These are phyloP conservation scores for Paraurostyla sp. DNA, from an alignment of 73 alveolate genomes.

Conservation along the genomic window DNA sequence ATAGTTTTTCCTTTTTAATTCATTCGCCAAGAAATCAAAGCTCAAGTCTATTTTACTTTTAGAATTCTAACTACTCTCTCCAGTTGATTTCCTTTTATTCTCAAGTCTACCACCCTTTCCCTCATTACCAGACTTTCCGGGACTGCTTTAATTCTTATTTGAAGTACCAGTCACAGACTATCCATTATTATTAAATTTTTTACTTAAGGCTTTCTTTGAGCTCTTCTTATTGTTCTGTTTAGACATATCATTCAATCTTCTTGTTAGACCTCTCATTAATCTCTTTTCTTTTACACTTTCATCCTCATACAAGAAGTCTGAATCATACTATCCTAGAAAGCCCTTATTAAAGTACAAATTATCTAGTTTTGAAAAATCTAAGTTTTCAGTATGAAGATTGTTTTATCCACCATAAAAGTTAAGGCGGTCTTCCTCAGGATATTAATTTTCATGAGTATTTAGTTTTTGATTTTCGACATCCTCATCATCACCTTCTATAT, in stretches of 20 bases:
- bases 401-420: no score
- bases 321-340: background rate
- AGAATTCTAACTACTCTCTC: background rate
- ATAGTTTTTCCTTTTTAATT: background rate
- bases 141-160: no score
- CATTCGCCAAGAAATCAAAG: slow-evolving; percentile 9
- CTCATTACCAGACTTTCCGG: background rate
- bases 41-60: background rate
- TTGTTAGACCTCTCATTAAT: slow-evolving; percentile 38
- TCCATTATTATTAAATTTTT: background rate
- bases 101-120: background rate
- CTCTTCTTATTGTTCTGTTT: background rate
- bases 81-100: background rate
- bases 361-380: background rate
- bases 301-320: slow-evolving; percentile 19
- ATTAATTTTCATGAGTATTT: background rate
- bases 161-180: no score
- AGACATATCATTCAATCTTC: background rate
- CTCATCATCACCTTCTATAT: background rate
- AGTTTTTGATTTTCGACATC: background rate
- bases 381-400: slow-evolving; percentile 2
- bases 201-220: background rate
- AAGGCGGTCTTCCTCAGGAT: background rate
- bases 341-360: background rate
- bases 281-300: slow-evolving; percentile 19